Evolutionary conservation across 768 basidiomycete genomes (phyloP), one percentile per base, ranked within the genome.

Genomic region (Mycena galopus): DNA sequence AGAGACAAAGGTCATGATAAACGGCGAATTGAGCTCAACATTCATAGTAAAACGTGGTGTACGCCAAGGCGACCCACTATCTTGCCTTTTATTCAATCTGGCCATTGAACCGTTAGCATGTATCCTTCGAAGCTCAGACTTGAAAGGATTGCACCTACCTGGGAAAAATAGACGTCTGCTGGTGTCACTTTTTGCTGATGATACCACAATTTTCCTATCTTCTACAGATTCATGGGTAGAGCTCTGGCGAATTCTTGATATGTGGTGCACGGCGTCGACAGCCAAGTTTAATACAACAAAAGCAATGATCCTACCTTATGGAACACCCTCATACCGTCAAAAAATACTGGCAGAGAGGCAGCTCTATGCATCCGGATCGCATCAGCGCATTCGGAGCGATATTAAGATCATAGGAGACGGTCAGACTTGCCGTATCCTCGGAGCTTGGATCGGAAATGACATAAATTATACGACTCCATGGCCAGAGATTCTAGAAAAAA

Each of bases 131-230:
- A n/a, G 39, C 21, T 59, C 58, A 5, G 23, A 59, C 19, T 29
- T 59, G 21, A n/a, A n/a, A 25, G 58, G 58, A 11, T 17, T 59
- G 10, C 14, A 37, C 2, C 11, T 59, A 3, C 58, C 58, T 25
- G 58, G 35, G 25, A 39, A 33, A 27, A 27, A 59, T 23, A 17
- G 58, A 14, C 17, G 32, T 9, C 35, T 59, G 8, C 11, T 59
- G 19, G 58, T 59, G 33, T 59, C 58, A 6, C 35, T 59, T 8
- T 59, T 59, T n/a, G 58, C 58, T 5, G 58, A 59, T 25, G 58
- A 59, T 25, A 59, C 58, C 9, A 59, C 58, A 37, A 59, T 59
- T 37, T 59, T 23, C 25, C 58, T 59, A 37, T 55, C 53, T 12
- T 3, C 25, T 3, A 29, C 27, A 25, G 53, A 55, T 29, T 55